Evolutionary conservation across 1,284 basidiomycete genomes (phyloP), one percentile per base, ranked within the genome.

Genomic region (Afroboletus lepidellus): DNA sequence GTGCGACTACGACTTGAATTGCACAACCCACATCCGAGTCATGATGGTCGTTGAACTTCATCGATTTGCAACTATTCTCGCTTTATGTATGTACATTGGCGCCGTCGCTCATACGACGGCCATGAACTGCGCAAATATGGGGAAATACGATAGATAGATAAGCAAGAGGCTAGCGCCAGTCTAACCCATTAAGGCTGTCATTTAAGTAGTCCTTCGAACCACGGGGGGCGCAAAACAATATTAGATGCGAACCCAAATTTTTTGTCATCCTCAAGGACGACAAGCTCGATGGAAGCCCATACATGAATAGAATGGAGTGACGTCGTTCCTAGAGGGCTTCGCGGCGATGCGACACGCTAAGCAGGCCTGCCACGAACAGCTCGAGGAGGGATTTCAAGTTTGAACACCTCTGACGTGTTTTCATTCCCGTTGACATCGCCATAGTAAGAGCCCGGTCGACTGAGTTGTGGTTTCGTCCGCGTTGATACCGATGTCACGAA

Each of bases 381-480:
- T 20, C 27, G 48, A 32, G 37, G 46, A 36, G 37, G 48, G 34
- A 47, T 21, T 33, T 48, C 50, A 33, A 51, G 41, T 48, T 43
- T 43, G 34, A 56, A 52, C 33, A 25, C 46, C 47, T 48, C 53
- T 41, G 50, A 34, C 13, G 36, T 29, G 43, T 42, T 64, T 65
- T 65, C 64, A 65, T 65, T 65, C 67, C 64, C 64, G 64, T 50
- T 53, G 50, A 57, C 64, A 64, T 67, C 54, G 60, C 61, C 61
- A 55, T 57, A 51, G 59, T 46, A 60, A 62, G 55, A 67, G 50
- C 53, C 65, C 51, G 50, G 42, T 46, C 55, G 61, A 57, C 60
- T 50, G 50, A 48, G 53, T 42, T 49, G 50, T 41, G 54, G 60
- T 46, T 20, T 55, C 20, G 52, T 50, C 58, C 63, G 63, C 18